Percentiles rank a stretch among this genome's conserved stretches.
These are phyloP conservation scores for Eucalyptus curtisii DNA, from an alignment of 345 rosid species.

Conservation along the genomic window DNA sequence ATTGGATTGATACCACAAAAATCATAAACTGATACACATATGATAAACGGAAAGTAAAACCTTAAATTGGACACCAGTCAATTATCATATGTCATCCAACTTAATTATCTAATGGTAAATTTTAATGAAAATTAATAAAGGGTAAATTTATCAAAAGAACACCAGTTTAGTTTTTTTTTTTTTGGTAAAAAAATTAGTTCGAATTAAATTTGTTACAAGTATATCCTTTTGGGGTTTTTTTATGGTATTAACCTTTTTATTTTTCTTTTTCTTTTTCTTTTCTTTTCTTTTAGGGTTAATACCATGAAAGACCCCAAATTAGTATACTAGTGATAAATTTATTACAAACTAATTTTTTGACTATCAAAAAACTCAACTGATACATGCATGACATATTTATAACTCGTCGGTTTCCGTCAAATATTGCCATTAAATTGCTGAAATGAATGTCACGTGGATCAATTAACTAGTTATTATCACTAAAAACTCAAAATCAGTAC, in stretches of 20 bases:
- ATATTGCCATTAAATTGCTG: not conserved
- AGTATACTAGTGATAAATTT: not conserved
- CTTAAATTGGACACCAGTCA: rapidly evolving
- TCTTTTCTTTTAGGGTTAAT: no score
- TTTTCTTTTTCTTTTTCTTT: no score
- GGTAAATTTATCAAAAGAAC: no score
- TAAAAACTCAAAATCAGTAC: rapidly evolving
- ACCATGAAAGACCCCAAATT: rapidly evolving
- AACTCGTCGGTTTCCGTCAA: rapidly evolving
- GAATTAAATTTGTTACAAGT: no score
- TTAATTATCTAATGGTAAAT: rapidly evolving
- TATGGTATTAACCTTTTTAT: no score
- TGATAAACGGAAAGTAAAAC: rapidly evolving
- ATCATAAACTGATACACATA: no score
- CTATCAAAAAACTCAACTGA: no score
- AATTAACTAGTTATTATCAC: not conserved
- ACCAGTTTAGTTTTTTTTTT: rapidly evolving
- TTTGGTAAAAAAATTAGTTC: no score
- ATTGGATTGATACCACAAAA: rapidly evolving
- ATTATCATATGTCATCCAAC: rapidly evolving
- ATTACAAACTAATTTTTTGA: no score
- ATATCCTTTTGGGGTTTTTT: no score
- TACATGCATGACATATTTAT: no score
- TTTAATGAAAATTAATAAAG: rapidly evolving
- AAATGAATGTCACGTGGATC: not conserved